Percentiles rank a stretch among this genome's conserved stretches.
phyloP scores from a whole-genome alignment of 2,329 filamentous ascomycete species.

The Dendryphion nanum region DNA sequence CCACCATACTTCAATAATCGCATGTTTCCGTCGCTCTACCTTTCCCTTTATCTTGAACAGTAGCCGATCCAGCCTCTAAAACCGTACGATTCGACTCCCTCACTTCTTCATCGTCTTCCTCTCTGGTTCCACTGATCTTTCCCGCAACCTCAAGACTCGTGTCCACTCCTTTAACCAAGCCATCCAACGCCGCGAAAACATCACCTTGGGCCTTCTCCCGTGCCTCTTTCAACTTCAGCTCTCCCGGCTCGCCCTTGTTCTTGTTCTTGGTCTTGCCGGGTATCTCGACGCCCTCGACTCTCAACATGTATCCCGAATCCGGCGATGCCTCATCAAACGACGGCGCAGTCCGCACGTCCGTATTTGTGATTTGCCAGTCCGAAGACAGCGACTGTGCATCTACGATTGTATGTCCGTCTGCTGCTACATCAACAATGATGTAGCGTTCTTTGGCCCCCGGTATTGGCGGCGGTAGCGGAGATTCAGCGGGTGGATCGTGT shows the following conservation, averaged over 20 bases:
- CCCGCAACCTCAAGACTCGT: slow-evolving; percentile 32
- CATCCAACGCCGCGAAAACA: slow-evolving; percentile 36
- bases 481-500: slow-evolving; percentile 20
- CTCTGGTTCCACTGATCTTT: slow-evolving; percentile 27
- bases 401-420: slow-evolving; percentile 54
- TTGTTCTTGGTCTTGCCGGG: slow-evolving; percentile 31
- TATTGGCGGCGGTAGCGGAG: slow-evolving; percentile 47
- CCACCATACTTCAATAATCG: neutral
- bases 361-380: slow-evolving; percentile 67
- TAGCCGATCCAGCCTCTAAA: neutral
- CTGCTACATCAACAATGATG: slow-evolving; percentile 55
- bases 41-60: neutral
- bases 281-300: slow-evolving; percentile 56
- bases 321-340: slow-evolving; percentile 56
- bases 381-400: slow-evolving; percentile 71
- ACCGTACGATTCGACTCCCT: slow-evolving; percentile 10
- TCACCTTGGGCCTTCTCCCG: slow-evolving; percentile 32
- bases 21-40: neutral
- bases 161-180: slow-evolving; percentile 37
- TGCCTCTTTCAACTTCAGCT: slow-evolving; percentile 28
- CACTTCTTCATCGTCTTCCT: slow-evolving; percentile 14
- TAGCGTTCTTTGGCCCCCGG: slow-evolving; percentile 55
- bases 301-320: slow-evolving; percentile 57
- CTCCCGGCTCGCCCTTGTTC: slow-evolving; percentile 25
- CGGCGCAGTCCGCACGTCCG: slow-evolving; percentile 57